Percentiles rank a stretch among this genome's conserved stretches.
Conservation (phyloP, 2,329 filamentous ascomycete species). For the Sclerotiophoma versabilis region DNA sequence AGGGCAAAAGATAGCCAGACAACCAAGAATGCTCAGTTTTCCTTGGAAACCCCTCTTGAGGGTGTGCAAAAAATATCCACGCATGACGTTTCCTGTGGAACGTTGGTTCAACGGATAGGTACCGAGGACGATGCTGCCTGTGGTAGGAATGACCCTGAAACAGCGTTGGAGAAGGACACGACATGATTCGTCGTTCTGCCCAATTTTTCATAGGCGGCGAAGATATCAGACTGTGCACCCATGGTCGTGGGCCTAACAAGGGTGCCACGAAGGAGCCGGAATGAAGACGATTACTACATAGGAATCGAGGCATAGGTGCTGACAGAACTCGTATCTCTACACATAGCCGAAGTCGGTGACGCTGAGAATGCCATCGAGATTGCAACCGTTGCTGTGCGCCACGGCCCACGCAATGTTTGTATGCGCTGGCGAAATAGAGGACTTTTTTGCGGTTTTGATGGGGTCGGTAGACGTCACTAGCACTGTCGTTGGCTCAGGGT, state of each 20-base stretch:
- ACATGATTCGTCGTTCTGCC: constrained; percentile 3
- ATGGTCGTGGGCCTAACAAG: constrained; percentile 14
- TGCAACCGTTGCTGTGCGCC: constrained; percentile 12
- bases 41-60: constrained; percentile 5
- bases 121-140: constrained; percentile 5
- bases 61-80: not conserved
- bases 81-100: constrained; percentile 16
- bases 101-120: constrained; percentile 1
- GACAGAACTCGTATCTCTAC: constrained; percentile 7
- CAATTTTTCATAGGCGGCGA: not conserved
- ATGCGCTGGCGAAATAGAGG: not conserved
- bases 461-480: not conserved
- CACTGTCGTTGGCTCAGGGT: not conserved
- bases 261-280: constrained; percentile 17
- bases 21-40: constrained; percentile 16
- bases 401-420: constrained; percentile 2
- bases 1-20: constrained; percentile 10
- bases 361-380: constrained; percentile 16
- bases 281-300: constrained; percentile 14
- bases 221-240: constrained; percentile 6
- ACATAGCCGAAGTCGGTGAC: constrained; percentile 8
- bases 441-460: not conserved
- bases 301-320: constrained; percentile 4
- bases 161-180: not conserved
- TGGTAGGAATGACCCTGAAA: constrained; percentile 13